Percentiles rank a stretch among this genome's conserved stretches.
phyloP scores from a whole-genome alignment of 2,329 filamentous ascomycete genomes.

The Lasiodiplodia sp. region DNA sequence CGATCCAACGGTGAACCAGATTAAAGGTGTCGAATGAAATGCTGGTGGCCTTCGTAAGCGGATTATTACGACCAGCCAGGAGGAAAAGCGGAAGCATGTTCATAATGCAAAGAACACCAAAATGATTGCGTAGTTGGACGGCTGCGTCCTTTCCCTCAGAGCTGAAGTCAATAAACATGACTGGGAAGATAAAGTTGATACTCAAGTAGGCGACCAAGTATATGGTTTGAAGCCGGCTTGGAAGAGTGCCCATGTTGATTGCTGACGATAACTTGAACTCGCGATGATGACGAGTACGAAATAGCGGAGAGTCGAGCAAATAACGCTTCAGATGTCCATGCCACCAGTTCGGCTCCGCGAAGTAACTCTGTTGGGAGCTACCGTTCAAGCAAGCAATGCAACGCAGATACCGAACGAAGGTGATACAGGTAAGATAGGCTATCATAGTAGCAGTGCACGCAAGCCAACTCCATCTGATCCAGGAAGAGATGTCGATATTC shows the following conservation, averaged over 20 bases:
- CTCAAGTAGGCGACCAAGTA: constrained; percentile 57
- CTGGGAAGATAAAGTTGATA: constrained; percentile 55
- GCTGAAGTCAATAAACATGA: constrained; percentile 66
- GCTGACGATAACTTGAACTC: constrained; percentile 60
- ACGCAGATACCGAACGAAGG: constrained; percentile 72
- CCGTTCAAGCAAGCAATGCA: constrained; percentile 74
- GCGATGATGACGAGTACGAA: constrained; percentile 57
- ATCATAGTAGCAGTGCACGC: constrained; percentile 69
- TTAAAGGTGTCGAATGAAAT: constrained; percentile 87
- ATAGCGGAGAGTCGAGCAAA: constrained; percentile 56
- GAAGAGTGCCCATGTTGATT: constrained; percentile 58
- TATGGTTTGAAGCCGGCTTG: constrained; percentile 57
- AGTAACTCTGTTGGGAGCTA: constrained; percentile 82
- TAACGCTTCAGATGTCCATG: constrained; percentile 56
- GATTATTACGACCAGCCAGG: constrained; percentile 79
- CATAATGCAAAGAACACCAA: constrained; percentile 72
- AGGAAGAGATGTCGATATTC: constrained; percentile 47
- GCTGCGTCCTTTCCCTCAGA: constrained; percentile 72
- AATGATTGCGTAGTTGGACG: constrained; percentile 68
- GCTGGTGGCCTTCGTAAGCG: constrained; percentile 72
- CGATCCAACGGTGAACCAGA: constrained; percentile 80
- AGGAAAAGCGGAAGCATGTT: constrained; percentile 83
- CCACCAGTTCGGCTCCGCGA: constrained; percentile 66
- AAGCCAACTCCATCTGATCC: constrained; percentile 59
- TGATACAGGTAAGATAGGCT: constrained; percentile 69